Conservation (phyloP, 2,329 filamentous ascomycete species). For the Fusarium tricinctum region DNA sequence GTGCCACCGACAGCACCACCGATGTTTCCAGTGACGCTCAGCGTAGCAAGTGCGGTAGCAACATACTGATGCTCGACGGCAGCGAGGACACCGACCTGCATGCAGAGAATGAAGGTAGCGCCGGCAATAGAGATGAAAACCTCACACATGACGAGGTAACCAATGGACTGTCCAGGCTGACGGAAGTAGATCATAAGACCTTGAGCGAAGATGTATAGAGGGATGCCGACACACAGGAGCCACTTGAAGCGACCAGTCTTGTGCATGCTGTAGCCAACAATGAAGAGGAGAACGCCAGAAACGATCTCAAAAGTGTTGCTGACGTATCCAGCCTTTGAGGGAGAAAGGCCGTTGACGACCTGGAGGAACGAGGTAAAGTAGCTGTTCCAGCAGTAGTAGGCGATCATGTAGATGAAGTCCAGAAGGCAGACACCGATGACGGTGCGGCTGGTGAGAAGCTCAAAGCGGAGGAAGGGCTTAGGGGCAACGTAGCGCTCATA, state of each 20-base stretch:
- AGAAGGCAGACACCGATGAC: slow-evolving; percentile 64
- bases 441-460: slow-evolving; percentile 63
- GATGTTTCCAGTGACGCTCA: slow-evolving; percentile 48
- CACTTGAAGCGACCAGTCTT: slow-evolving; percentile 67
- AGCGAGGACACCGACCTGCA: slow-evolving; percentile 50
- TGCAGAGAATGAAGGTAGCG: slow-evolving; percentile 62
- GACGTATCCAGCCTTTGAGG: slow-evolving; percentile 64
- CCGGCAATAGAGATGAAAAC: slow-evolving; percentile 66
- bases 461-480: slow-evolving; percentile 69
- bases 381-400: slow-evolving; percentile 62
- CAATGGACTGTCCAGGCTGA: slow-evolving; percentile 40
- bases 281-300: slow-evolving; percentile 60
- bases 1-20: slow-evolving; percentile 50
- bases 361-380: slow-evolving; percentile 67
- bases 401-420: slow-evolving; percentile 57
- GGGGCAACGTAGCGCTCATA: slow-evolving; percentile 70
- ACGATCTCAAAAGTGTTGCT: slow-evolving; percentile 64
- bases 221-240: slow-evolving; percentile 62
- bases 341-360: slow-evolving; percentile 63
- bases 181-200: slow-evolving; percentile 56
- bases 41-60: slow-evolving; percentile 51
- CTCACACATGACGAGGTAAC: slow-evolving; percentile 65
- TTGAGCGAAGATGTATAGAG: slow-evolving; percentile 66
- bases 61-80: slow-evolving; percentile 53
- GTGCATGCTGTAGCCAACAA: slow-evolving; percentile 63